Base-by-base conservation (phyloP, 371 early-diverging fungal genomes). In the Rhizopus arrhizus region DNA sequence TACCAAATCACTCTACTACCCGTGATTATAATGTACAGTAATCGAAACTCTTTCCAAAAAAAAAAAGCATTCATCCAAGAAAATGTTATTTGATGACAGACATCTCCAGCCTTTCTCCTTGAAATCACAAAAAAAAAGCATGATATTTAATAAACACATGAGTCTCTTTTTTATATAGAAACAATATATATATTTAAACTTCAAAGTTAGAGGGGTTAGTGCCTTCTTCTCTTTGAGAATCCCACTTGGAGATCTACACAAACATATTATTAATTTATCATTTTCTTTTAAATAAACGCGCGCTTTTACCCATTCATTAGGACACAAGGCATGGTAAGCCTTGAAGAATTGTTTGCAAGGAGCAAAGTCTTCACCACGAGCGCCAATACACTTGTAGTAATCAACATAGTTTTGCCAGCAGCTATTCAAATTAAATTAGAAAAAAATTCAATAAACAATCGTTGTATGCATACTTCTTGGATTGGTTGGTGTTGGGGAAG, bases 371-470 rank as follows among this genome's bases (percentile, higher is more conserved):
- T 95, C 95, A 70, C 97, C 96, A 83, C 92, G 92, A 62, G 88
- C 85, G 51, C 78, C 77, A 48, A 89, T 82, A 69, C 92, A 92
- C 75, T 92, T 92, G 88, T 84, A 80, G 86, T 93, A 95, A 81
- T 96, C 96, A 56, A 89, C 89, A 78, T 95, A 96, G 85, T 94
- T 92, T 84, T 96, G 97, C 95, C 94, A 91, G 83, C 91, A 90
- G 82, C 70, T 69, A 69, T 33, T 40, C 12, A 5, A 52, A 47
- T 7, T 22, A 33, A 45, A 45, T 47, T 11, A 16, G 16, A 32
- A 38, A 31, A 12, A 58, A 53, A 33, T 56, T 34, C 34, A 15
- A 34, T 13, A 33, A 32, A 51, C 35, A 55, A 5, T 5, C 15
- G 5, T 15, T 43, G n/a, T 6, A 15, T 15, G n/a, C 65, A 15